These are phyloP conservation scores for Plenodomus tracheiphilus DNA, from an alignment of 2,329 filamentous ascomycete genomes.

Conservation along the genomic window DNA sequence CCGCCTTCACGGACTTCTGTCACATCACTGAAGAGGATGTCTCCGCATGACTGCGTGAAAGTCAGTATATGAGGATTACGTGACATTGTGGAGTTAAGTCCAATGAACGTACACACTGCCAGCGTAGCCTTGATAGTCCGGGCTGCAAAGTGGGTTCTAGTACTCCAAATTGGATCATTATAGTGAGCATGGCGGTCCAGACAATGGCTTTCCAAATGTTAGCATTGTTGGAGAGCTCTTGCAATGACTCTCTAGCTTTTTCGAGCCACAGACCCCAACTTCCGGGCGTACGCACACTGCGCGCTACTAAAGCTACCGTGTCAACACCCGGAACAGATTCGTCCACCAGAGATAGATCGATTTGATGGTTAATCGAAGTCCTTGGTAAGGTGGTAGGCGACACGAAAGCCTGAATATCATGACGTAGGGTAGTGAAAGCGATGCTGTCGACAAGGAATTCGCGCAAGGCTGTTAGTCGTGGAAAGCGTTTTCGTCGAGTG, in stretches of 20 bases:
- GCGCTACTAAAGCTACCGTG: neutral
- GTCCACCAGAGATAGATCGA: neutral
- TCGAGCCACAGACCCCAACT: neutral
- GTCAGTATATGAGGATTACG: constrained; percentile 3
- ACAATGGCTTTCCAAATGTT: neutral
- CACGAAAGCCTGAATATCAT: constrained; percentile 12
- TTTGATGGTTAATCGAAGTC: too few relatives aligned
- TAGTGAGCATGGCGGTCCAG: neutral
- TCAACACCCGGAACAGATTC: neutral
- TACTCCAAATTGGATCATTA: neutral
- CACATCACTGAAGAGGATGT: constrained; percentile 17
- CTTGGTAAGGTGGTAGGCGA: neutral
- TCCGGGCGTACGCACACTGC: neutral
- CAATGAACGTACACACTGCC: constrained; percentile 22
- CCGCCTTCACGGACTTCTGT: constrained; percentile 13
- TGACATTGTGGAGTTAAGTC: neutral
- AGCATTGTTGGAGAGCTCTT: neutral
- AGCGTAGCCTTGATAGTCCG: constrained; percentile 14
- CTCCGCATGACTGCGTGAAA: constrained; percentile 12
- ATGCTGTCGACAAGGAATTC: constrained; percentile 17
- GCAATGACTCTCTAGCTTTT: neutral
- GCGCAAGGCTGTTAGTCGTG: constrained; percentile 12
- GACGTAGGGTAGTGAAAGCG: constrained; percentile 11
- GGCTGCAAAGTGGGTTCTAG: constrained; percentile 9
- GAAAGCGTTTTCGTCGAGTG: constrained; percentile 12